phyloP scores from a whole-genome alignment of 1,139 yeast genomes.

The Kodamaea derodonti region DNA sequence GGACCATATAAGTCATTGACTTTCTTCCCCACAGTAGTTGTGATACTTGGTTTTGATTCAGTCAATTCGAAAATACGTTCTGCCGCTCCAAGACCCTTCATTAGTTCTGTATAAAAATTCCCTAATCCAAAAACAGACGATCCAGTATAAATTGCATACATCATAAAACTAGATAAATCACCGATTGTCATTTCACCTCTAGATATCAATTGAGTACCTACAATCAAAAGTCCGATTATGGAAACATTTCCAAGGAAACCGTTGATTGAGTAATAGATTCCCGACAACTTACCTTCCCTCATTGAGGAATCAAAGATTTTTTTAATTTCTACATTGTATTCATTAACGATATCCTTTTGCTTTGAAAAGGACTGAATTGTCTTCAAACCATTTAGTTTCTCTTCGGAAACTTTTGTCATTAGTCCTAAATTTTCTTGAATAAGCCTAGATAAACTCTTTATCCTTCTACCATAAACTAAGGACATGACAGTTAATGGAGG shows the following conservation, averaged over 20 bases:
- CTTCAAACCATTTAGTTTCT: constrained; percentile 78
- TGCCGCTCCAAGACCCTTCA: constrained; percentile 98
- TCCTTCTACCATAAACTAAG: constrained; percentile 72
- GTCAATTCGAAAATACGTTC: constrained; percentile 84
- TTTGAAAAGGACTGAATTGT: constrained; percentile 90
- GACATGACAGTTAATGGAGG: constrained; percentile 83
- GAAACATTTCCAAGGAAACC: constrained; percentile 80
- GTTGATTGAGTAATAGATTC: constrained; percentile 73
- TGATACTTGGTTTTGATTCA: constrained; percentile 69
- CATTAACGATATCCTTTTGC: constrained; percentile 52
- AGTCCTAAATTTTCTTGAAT: constrained; percentile 86
- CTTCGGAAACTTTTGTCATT: constrained; percentile 87
- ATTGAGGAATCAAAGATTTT: constrained; percentile 71
- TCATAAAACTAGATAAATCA: constrained; percentile 86
- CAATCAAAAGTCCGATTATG: constrained; percentile 67
- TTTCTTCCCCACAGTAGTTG: constrained; percentile 57
- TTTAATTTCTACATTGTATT: constrained; percentile 62
- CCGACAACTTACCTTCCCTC: constrained; percentile 75
- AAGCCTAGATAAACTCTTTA: constrained; percentile 68
- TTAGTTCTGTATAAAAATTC: constrained; percentile 84
- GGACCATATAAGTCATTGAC: constrained; percentile 28
- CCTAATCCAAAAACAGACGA: constrained; percentile 86
- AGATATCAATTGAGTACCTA: constrained; percentile 78
- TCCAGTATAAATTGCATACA: constrained; percentile 92
- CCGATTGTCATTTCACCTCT: constrained; percentile 75